These are phyloP conservation scores for Trichophyton mentagrophytes DNA, from an alignment of 2,329 filamentous ascomycete species.

Conservation along the genomic window DNA sequence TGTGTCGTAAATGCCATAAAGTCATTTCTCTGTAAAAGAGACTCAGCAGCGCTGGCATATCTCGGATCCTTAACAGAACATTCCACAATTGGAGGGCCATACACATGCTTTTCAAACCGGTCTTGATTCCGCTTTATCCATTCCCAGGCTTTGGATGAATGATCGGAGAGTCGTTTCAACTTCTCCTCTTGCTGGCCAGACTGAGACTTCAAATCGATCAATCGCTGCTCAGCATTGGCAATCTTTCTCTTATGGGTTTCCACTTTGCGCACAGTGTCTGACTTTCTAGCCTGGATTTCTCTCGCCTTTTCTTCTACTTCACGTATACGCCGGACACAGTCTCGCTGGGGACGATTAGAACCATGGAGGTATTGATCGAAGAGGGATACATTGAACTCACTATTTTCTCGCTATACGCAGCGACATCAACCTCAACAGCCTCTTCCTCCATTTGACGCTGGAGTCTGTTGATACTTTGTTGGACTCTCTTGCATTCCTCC, in stretches of 20 bases:
- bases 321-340: conserved; percentile 35
- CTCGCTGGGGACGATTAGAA: conserved; percentile 35
- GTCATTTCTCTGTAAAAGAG: conserved; percentile 41
- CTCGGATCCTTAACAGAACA: conserved; percentile 64
- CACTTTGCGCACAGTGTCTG: conserved; percentile 20
- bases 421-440: conserved; percentile 54
- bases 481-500: conserved; percentile 39
- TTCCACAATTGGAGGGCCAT: conserved; percentile 65
- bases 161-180: conserved; percentile 47
- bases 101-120: conserved; percentile 62
- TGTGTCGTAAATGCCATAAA: conserved; percentile 60
- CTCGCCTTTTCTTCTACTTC: conserved; percentile 30
- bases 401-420: conserved; percentile 59
- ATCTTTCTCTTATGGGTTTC: conserved; percentile 16
- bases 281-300: conserved; percentile 28
- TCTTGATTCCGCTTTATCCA: conserved; percentile 66
- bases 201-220: conserved; percentile 56
- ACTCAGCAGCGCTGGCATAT: conserved; percentile 51
- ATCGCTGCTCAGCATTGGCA: conserved; percentile 34
- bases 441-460: conserved; percentile 47
- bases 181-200: conserved; percentile 59
- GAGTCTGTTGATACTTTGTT: conserved; percentile 48
- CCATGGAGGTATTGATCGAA: not conserved
- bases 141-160: conserved; percentile 59
- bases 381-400: conserved; percentile 36